phyloP scores from a whole-genome alignment of 1,284 basidiomycete genomes.

The Ceratobasidium theobromae region DNA sequence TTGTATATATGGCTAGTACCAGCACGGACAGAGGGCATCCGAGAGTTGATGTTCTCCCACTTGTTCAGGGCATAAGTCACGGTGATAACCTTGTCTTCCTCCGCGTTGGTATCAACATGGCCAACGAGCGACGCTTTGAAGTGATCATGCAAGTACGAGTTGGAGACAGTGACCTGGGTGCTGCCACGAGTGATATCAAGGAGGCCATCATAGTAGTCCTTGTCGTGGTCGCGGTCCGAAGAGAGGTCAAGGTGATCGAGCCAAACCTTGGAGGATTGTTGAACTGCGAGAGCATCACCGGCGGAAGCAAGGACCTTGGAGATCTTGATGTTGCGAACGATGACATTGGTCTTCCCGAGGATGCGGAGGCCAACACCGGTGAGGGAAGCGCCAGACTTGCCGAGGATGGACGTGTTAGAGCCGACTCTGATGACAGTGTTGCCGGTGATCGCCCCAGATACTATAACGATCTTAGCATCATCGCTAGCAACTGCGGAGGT shows the following conservation, averaged over 20 bases:
- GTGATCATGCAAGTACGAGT: conserved; percentile 48
- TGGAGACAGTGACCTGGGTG: conserved; percentile 49
- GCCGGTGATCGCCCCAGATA: conserved; percentile 50
- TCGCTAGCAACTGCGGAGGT: conserved; percentile 49
- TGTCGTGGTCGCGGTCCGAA: conserved; percentile 49
- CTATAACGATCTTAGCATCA: conserved; percentile 51
- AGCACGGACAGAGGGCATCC: conserved; percentile 43
- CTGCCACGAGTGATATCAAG: conserved; percentile 44
- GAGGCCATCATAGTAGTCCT: conserved; percentile 40
- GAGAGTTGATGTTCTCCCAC: conserved; percentile 40
- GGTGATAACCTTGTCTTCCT: conserved; percentile 38
- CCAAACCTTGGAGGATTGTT: conserved; percentile 51
- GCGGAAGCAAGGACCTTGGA: conserved; percentile 51
- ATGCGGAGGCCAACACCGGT: conserved; percentile 50
- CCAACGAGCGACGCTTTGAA: conserved; percentile 50
- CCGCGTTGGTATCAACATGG: conserved; percentile 49
- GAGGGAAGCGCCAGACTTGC: conserved; percentile 43
- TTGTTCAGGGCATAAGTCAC: conserved; percentile 20
- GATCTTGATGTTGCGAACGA: conserved; percentile 54
- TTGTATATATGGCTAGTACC: conserved; percentile 35
- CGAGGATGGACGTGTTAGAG: conserved; percentile 49
- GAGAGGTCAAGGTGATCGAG: conserved; percentile 50
- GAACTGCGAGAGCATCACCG: conserved; percentile 51
- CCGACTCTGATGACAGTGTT: conserved; percentile 49
- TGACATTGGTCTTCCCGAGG: conserved; percentile 49